phyloP scores from a whole-genome alignment of 371 early-diverging fungal species.

The Apophysomyces elegans region DNA sequence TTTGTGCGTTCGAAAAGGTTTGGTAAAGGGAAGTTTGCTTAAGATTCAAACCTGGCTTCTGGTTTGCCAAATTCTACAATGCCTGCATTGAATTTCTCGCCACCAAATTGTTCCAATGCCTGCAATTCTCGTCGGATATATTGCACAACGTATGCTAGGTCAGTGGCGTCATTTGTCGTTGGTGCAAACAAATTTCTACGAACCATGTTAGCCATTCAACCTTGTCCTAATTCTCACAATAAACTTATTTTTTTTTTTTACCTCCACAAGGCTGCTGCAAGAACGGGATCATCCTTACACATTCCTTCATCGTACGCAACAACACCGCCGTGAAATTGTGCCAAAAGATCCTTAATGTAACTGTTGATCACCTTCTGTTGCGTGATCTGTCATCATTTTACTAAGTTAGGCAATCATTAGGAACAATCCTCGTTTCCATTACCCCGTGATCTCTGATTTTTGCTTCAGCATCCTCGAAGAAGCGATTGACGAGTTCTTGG shows the following conservation, averaged over 20 bases:
- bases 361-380: conserved; percentile 73
- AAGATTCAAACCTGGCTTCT: conserved; percentile 24
- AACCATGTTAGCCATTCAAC: neutral
- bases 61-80: conserved; percentile 46
- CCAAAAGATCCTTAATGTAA: conserved; percentile 79
- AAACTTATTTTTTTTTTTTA: conserved; percentile 20
- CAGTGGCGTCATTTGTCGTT: conserved; percentile 57
- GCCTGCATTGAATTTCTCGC: conserved; percentile 51
- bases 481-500: conserved; percentile 87
- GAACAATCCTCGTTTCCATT: conserved; percentile 15
- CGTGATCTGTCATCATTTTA: conserved; percentile 48
- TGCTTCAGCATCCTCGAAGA: conserved; percentile 89
- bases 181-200: conserved; percentile 72
- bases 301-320: conserved; percentile 95
- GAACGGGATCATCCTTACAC: conserved; percentile 85
- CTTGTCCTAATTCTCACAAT: neutral
- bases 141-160: conserved; percentile 63
- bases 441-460: conserved; percentile 72
- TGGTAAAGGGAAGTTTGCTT: neutral
- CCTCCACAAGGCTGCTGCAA: conserved; percentile 95
- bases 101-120: conserved; percentile 57
- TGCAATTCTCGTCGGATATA: conserved; percentile 70
- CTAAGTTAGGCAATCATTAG: neutral
- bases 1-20: neutral
- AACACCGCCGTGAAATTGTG: conserved; percentile 87